Evolutionary conservation across 2,329 filamentous ascomycete species (phyloP), one percentile per base, ranked within the genome.

Genomic region (Amauroascus verrucosus): DNA sequence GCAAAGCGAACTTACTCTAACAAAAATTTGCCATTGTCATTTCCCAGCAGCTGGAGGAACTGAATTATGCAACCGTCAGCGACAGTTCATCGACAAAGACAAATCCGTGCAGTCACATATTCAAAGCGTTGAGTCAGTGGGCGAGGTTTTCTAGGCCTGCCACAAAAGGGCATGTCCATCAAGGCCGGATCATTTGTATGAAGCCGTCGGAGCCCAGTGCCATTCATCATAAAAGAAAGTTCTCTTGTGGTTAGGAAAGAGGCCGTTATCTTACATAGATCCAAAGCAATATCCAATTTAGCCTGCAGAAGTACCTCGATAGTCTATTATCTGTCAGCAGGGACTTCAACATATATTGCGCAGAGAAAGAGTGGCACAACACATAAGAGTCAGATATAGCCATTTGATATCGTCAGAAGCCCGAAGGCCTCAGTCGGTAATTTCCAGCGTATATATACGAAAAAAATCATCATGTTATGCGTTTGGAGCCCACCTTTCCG

Each of bases 91-190:
- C 2, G 6, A 16, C 26, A 8, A 20, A 18, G 9, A 26, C 18
- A 5, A 47, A n/a, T 28, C 18, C n/a, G 26, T 28, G 20, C 14
- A 30, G 20, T 28, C 6, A 41, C 16, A 33, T 32, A n/a, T 32
- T 5, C 7, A 38, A n/a, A 11, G 20, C 24, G 5, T 6, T 6
- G 58, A 66, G 75, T 95, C 89, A 95, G 89, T 91, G 86, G 89
- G 87, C 88, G 83, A 95, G 89, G 90, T 95, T 95, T 95, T 94
- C 88, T 94, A 95, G 88, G 89, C 89, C 88, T 95, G 88, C 87
- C 88, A 73, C 88, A 87, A 86, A 80, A 74, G 67, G 87, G 88
- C 88, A 81, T 85, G 81, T 82, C 89, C 86, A 77, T 89, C 88
- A 88, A 82, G 82, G 71, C 69, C 66, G 63, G 70, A 67, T 71